Percentiles rank a stretch among this genome's conserved stretches.
These are phyloP conservation scores for Floccularia luteovirens DNA, from an alignment of 768 basidiomycete species.

Conservation along the genomic window DNA sequence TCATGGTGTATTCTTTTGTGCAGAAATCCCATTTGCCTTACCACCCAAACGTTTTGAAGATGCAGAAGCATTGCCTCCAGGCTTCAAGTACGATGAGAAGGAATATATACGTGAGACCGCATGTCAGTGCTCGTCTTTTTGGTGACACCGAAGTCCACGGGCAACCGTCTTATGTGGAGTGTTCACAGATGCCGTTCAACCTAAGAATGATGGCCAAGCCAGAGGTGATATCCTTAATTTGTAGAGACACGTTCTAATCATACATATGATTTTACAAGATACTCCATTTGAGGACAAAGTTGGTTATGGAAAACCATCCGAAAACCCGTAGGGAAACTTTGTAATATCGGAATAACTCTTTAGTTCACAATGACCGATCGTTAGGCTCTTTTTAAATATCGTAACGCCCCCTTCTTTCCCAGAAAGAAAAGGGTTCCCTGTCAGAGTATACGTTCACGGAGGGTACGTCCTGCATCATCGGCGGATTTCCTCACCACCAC, in stretches of 20 bases:
- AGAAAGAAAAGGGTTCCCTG: slow-evolving; percentile 39
- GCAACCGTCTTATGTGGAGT: neutral
- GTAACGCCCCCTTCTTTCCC: slow-evolving; percentile 49
- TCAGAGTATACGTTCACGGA: slow-evolving; percentile 74
- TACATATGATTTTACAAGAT: slow-evolving; percentile 19
- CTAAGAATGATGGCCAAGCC: slow-evolving; percentile 57
- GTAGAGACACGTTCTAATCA: neutral
- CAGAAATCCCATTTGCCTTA: slow-evolving; percentile 70
- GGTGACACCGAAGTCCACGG: slow-evolving; percentile 1
- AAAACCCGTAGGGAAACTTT: slow-evolving; percentile 52
- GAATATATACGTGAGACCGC: slow-evolving; percentile 54
- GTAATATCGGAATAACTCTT: neutral
- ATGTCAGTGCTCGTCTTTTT: slow-evolving; percentile 30
- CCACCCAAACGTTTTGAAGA: slow-evolving; percentile 61
- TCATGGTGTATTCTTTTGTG: too few species aligned
- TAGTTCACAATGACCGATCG: neutral
- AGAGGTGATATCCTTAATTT: slow-evolving; percentile 24
- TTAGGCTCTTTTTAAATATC: slow-evolving; percentile 63
- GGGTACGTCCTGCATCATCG: slow-evolving; percentile 33
- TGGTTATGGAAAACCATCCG: slow-evolving; percentile 59
- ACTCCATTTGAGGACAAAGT: slow-evolving; percentile 49
- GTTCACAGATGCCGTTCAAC: slow-evolving; percentile 49
- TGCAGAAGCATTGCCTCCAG: slow-evolving; percentile 44
- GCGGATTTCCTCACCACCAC: neutral
- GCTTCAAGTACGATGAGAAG: slow-evolving; percentile 48